These are phyloP conservation scores for Turnera subulata DNA, from an alignment of 345 rosid genomes.

Conservation along the genomic window DNA sequence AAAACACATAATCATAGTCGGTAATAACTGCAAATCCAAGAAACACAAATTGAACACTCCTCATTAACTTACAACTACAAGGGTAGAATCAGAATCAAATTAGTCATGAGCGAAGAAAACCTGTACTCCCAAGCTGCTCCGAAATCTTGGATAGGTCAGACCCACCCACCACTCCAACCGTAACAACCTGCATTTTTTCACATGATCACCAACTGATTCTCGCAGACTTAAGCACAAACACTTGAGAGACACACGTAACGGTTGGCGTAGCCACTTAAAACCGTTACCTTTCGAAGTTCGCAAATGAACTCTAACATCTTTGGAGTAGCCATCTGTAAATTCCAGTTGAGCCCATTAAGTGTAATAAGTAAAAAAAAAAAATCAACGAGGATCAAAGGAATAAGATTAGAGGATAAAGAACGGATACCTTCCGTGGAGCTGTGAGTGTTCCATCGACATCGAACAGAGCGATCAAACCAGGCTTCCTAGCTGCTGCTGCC, in stretches of 20 bases:
- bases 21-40: constrained; percentile 55
- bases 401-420: neutral
- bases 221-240: neutral
- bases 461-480: constrained; percentile 85
- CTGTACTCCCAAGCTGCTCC: constrained; percentile 88
- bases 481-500: constrained; percentile 35
- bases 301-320: constrained; percentile 59
- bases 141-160: constrained; percentile 86
- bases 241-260: neutral
- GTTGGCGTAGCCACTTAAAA: too few species aligned
- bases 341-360: neutral
- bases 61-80: neutral
- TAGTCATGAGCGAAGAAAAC: constrained; percentile 34
- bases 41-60: neutral
- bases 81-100: neutral
- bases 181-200: constrained; percentile 56
- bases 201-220: neutral
- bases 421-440: constrained; percentile 77
- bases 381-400: neutral
- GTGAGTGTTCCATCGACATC: constrained; percentile 99
- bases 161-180: constrained; percentile 95
- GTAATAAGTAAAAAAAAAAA: neutral
- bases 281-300: constrained; percentile 71
- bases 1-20: constrained; percentile 87
- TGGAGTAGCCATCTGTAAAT: constrained; percentile 45